Conservation (phyloP, 306 rosid species). For the Vigna angularis region DNA sequence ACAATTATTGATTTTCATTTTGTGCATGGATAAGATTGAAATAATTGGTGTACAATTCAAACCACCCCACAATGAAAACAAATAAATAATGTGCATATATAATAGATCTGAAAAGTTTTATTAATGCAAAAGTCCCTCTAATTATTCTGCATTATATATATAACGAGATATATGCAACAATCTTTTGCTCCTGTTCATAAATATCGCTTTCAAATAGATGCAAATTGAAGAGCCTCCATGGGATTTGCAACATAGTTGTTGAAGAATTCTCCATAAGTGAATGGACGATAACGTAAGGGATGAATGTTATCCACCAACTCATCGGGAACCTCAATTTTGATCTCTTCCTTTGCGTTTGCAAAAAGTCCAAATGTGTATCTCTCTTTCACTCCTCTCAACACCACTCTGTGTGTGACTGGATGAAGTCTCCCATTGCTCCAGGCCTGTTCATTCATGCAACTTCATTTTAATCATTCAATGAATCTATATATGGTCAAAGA, state of each 20-base stretch:
- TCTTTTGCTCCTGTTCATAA: too few species aligned
- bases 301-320: constrained; percentile 52
- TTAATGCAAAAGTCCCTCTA: neutral
- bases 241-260: constrained; percentile 40
- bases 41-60: too few species aligned
- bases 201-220: constrained; percentile 38
- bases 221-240: constrained; percentile 52
- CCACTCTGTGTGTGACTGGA: constrained; percentile 60
- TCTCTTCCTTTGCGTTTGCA: constrained; percentile 53
- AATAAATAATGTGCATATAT: neutral
- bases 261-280: constrained; percentile 50
- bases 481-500: neutral
- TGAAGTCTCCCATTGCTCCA: constrained; percentile 71
- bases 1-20: too few species aligned
- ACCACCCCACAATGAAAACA: too few species aligned
- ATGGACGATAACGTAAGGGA: constrained; percentile 56
- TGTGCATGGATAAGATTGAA: too few species aligned
- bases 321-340: constrained; percentile 48
- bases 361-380: constrained; percentile 55
- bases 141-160: neutral
- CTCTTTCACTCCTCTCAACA: constrained; percentile 40
- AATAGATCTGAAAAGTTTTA: neutral
- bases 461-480: neutral
- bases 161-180: neutral
- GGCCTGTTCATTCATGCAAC: constrained; percentile 39